Base-by-base conservation (phyloP, 345 rosid genomes). In the Melastoma malabathricum region DNA sequence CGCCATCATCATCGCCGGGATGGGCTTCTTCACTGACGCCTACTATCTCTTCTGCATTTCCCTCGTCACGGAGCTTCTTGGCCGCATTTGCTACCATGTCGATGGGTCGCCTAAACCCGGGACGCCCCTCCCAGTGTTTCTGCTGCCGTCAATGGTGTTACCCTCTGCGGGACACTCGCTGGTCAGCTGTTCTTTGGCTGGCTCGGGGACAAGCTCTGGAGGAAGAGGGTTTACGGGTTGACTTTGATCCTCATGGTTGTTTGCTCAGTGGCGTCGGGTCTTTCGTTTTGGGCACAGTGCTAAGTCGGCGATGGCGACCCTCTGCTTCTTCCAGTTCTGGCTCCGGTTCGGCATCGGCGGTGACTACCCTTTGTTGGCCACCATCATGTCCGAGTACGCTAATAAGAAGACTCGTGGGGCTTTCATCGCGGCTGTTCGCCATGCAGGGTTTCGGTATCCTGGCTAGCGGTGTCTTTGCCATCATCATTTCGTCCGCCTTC, bases 331-430 rank as follows among this genome's bases (percentile, higher is more conserved):
- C 61, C 65, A 86, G 53, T 79, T 82, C 57, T 22, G 73, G 15
- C 55, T 82, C 6, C 86, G 90, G 0, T 22, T 82, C 1, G 86
- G 90, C 0, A 79, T 82, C 47, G 90, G 90, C 0, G 90, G 90
- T 0, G 90, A 82, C 50, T 82, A 82, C 23, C 90, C 86, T 2
- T 58, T 82, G n/a, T 82, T 86, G 2, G 90, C 86, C 0, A 79
- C 86, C 3, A 79, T 82, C 58, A 82, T 82, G 82, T 82, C 86
- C 38, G 90, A 82, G 4, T 22, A 22, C 25, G 25, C 25, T 22
- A 22, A 22, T 22, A 22, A 22, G 25, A 22, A 22, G 25, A 22
- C 25, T 22, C 25, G 25, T 22, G 25, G 25, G 25, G 25, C 25
- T 22, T 22, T 22, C 25, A 22, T 22, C 25, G 25, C 25, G 25